Evolutionary conservation across 306 rosid genomes (phyloP).

Genomic region (Urtica urens): DNA sequence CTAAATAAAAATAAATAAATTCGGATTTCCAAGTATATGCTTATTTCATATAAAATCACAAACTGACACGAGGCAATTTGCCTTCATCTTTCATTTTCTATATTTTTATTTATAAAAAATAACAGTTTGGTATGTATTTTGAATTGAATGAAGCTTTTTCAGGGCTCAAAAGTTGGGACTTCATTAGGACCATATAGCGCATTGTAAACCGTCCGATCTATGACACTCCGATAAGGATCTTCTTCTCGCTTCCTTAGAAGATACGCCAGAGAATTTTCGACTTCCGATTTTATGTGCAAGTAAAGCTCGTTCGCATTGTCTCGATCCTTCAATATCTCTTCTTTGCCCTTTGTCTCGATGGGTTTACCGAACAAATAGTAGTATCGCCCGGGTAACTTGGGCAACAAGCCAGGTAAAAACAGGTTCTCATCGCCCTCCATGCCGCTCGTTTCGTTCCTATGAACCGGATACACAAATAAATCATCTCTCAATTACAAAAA

Average conservation of each 20-base stretch:
- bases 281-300: slow-evolving; percentile 62
- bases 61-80: too few relatives aligned
- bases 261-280: slow-evolving; percentile 45
- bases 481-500: background rate
- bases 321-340: slow-evolving; percentile 49
- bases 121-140: too few relatives aligned
- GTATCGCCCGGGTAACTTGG: slow-evolving; percentile 75
- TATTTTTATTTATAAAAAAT: too few relatives aligned
- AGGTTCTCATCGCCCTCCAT: slow-evolving; percentile 40
- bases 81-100: too few relatives aligned
- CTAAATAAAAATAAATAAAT: too few relatives aligned
- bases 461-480: slow-evolving; percentile 8
- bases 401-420: slow-evolving; percentile 32
- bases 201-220: slow-evolving; percentile 45
- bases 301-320: slow-evolving; percentile 58
- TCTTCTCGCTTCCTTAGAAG: slow-evolving; percentile 73
- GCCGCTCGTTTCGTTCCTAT: slow-evolving; percentile 39
- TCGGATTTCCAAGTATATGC: too few relatives aligned
- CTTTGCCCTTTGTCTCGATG: slow-evolving; percentile 55
- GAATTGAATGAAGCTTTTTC: too few relatives aligned
- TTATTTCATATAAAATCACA: too few relatives aligned
- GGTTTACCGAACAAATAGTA: slow-evolving; percentile 87
- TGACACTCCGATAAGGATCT: slow-evolving; percentile 75
- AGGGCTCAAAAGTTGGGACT: slow-evolving; percentile 70
- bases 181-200: slow-evolving; percentile 27